Conservation (phyloP, 345 rosid species). For the Schrenkiella parvula region DNA sequence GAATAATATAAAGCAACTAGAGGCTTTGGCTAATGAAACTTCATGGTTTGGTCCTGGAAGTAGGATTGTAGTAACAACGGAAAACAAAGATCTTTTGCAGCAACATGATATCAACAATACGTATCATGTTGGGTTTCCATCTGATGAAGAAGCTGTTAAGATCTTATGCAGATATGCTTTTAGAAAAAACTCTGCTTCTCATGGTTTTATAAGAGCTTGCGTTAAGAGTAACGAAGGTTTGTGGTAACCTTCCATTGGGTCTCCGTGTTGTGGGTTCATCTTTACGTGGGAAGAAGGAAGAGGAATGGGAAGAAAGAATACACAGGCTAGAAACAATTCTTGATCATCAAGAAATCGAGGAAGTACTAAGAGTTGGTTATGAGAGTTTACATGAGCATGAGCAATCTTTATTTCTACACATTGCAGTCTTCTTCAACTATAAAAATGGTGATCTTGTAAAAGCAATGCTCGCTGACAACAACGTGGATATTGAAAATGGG, state of each 20-base stretch:
- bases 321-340: slow-evolving; percentile 1
- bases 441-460: not conserved
- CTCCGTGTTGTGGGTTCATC: slow-evolving; percentile 29
- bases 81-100: not conserved
- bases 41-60: not conserved
- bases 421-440: slow-evolving; percentile 33
- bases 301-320: slow-evolving; percentile 11
- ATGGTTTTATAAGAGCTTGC: not conserved
- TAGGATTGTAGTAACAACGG: not conserved
- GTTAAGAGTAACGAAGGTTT: not conserved
- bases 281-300: not conserved
- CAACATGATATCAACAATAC: not conserved
- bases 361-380: slow-evolving; percentile 11
- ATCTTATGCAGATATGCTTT: slow-evolving; percentile 11
- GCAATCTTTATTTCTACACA: slow-evolving; percentile 30
- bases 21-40: not conserved
- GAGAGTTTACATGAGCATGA: slow-evolving; percentile 18
- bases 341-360: slow-evolving; percentile 2
- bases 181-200: not conserved
- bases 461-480: not conserved
- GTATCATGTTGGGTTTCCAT: not conserved
- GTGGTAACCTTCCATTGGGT: too few relatives aligned
- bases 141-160: not conserved
- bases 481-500: not conserved
- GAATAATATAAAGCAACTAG: not conserved